phyloP scores from a whole-genome alignment of 106 monocot genomes.

The Narthecium ossifragum region DNA sequence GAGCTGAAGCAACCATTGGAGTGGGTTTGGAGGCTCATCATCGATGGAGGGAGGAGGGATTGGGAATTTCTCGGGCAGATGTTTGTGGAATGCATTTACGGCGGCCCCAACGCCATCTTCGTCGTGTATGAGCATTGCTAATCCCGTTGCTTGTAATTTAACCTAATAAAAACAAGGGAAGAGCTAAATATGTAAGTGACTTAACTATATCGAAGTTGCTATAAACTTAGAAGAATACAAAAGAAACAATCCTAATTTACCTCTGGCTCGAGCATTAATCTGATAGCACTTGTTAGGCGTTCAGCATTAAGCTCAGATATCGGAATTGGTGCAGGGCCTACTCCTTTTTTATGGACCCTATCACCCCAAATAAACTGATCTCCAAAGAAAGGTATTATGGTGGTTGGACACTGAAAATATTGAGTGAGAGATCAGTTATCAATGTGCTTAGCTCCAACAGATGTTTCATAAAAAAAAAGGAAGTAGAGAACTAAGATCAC shows the following conservation, averaged over 20 bases:
- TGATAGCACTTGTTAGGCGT: slow-evolving; percentile 64
- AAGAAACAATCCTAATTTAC: slow-evolving; percentile 28
- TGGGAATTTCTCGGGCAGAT: slow-evolving; percentile 19
- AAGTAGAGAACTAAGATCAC: neutral
- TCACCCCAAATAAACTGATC: slow-evolving; percentile 97
- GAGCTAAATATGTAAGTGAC: neutral
- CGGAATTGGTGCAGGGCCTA: slow-evolving; percentile 91
- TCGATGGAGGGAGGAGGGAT: slow-evolving; percentile 11
- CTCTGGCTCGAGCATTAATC: slow-evolving; percentile 89
- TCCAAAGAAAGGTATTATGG: slow-evolving; percentile 90
- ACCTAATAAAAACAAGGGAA: slow-evolving; percentile 23
- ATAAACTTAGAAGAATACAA: neutral
- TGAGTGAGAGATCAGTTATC: neutral
- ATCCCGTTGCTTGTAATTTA: slow-evolving; percentile 44
- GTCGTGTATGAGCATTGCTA: slow-evolving; percentile 40
- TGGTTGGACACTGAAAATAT: slow-evolving; percentile 79
- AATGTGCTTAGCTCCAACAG: neutral
- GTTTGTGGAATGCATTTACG: slow-evolving; percentile 52
- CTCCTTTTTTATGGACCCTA: slow-evolving; percentile 60
- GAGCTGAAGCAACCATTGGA: slow-evolving; percentile 33
- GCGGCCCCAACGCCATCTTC: slow-evolving; percentile 63
- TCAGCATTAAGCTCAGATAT: slow-evolving; percentile 70
- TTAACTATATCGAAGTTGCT: neutral
- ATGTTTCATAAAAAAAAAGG: no score
- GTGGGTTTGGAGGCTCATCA: slow-evolving; percentile 15